Evolutionary conservation across 1,284 basidiomycete genomes (phyloP), one percentile per base, ranked within the genome.

Genomic region (Sporisorium graminicola): DNA sequence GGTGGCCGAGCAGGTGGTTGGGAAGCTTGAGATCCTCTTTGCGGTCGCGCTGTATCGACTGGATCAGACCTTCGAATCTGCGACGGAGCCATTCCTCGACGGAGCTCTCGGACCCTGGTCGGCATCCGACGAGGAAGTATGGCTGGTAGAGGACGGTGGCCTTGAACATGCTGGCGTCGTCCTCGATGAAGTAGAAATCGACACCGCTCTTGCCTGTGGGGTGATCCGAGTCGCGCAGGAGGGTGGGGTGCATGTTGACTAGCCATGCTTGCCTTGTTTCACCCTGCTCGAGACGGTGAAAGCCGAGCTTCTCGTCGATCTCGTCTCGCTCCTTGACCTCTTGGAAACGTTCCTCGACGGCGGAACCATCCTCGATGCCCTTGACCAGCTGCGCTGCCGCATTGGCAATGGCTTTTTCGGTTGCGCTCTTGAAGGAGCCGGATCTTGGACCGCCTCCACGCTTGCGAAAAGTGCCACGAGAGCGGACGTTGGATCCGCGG

Each of bases 241-340:
- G 87, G 0, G 94, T 98, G 91, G 95, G 94, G 86, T 97, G 96
- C 95, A 99, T 99, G 86, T 98, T 98, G 71, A 99, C 92, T 84
- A 99, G 88, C 97, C 97, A 99, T 47, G 89, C 88, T 63, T 85
- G 79, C 24, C 64, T 61, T 24, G 77, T 72, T 18, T 80, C 66
- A 12, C 84, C 84, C 31, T 81, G 69, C 35, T 85, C 84, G 26
- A 85, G 67, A 26, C 83, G 77, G 27, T 69, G 65, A 86, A 99
- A 99, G 0, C 97, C 97, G 29, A 99, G 88, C 85, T 92, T 93
- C 86, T 94, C 94, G 82, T 99, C 96, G 29, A 98, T 90, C 82
- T 95, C 94, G 85, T 99, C 94, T 55, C 82, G 78, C n/a, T 70
- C 78, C 24, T 75, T 75, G 47, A 83, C 80, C 29, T 78, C 71